These are phyloP conservation scores for Backusella luteola DNA, from an alignment of 192 early-diverging fungal genomes.

Conservation along the genomic window DNA sequence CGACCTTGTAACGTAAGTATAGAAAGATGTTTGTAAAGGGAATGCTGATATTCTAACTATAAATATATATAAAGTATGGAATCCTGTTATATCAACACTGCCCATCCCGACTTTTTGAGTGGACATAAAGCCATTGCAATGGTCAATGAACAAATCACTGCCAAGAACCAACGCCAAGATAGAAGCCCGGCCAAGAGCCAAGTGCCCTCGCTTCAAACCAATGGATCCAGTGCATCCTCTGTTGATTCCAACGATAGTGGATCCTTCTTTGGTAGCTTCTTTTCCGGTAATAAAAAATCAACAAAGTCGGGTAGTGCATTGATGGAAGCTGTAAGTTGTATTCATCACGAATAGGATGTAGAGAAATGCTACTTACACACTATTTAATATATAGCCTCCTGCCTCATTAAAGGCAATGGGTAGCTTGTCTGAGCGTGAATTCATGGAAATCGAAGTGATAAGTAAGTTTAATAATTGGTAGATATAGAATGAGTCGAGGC, in stretches of 20 bases:
- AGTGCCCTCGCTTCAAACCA: conserved; percentile 19
- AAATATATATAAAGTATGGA: conserved; percentile 65
- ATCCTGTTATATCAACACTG: conserved; percentile 97
- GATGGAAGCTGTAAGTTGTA: conserved; percentile 63
- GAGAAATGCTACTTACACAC: too few species aligned
- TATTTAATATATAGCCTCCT: conserved; percentile 62
- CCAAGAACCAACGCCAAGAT: conserved; percentile 27
- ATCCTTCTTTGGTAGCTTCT: conserved; percentile 97
- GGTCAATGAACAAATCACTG: conserved; percentile 68
- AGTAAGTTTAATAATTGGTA: conserved; percentile 54
- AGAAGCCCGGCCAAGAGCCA: conserved; percentile 13
- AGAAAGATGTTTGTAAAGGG: background rate
- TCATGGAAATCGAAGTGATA: conserved; percentile 98
- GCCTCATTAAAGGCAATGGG: conserved; percentile 91
- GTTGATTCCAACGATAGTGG: conserved; percentile 40
- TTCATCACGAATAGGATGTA: too few species aligned
- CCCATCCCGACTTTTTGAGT: conserved; percentile 97
- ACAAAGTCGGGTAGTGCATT: conserved; percentile 51
- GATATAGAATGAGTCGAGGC: too few species aligned
- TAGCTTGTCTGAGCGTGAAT: conserved; percentile 94
- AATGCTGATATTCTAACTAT: too few species aligned
- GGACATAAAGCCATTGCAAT: conserved; percentile 95
- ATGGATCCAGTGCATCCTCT: background rate
- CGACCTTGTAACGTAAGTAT: conserved; percentile 81
- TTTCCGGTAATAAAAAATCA: conserved; percentile 72